These are phyloP conservation scores for Phytophthora macrochlamydospora DNA, from an alignment of 352 stramenopile species.

Conservation along the genomic window DNA sequence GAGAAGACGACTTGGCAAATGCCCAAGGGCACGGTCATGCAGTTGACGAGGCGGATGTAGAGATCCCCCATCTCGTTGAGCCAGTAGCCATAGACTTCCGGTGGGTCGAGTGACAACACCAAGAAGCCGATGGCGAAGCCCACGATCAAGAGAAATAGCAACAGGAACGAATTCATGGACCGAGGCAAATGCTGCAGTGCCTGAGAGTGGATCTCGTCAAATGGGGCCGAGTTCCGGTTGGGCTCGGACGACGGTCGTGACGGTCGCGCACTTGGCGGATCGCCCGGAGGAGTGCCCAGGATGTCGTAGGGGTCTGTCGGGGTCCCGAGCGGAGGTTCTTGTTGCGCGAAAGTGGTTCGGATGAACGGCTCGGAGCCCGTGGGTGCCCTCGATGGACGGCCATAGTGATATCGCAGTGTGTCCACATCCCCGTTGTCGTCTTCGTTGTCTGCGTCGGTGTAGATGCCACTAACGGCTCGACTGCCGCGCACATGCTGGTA, in stretches of 20 bases:
- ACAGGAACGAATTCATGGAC: conserved; percentile 48
- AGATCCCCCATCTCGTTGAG: conserved; percentile 53
- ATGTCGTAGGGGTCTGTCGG: conserved; percentile 52
- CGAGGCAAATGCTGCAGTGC: conserved; percentile 30
- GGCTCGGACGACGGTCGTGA: conserved; percentile 24
- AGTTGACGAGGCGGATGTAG: conserved; percentile 67
- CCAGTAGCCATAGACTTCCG: conserved; percentile 52
- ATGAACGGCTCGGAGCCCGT: conserved; percentile 35
- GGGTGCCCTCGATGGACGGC: conserved; percentile 9
- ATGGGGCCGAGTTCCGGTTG: conserved; percentile 18
- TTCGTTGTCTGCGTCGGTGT: not conserved
- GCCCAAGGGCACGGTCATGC: conserved; percentile 59
- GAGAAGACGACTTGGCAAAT: conserved; percentile 69
- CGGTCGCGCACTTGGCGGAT: conserved; percentile 37
- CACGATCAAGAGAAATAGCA: conserved; percentile 42
- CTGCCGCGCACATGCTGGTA: conserved; percentile 29
- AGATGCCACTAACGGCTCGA: not conserved
- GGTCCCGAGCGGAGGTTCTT: conserved; percentile 28
- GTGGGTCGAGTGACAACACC: conserved; percentile 34
- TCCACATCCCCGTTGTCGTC: conserved; percentile 2
- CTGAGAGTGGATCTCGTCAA: conserved; percentile 22
- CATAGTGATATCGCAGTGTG: conserved; percentile 14
- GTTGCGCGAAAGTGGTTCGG: conserved; percentile 54
- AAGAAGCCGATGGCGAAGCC: conserved; percentile 47
- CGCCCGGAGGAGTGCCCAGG: conserved; percentile 57